phyloP scores from a whole-genome alignment of 1,139 yeast species.

The Lizanozyma gosingica region DNA sequence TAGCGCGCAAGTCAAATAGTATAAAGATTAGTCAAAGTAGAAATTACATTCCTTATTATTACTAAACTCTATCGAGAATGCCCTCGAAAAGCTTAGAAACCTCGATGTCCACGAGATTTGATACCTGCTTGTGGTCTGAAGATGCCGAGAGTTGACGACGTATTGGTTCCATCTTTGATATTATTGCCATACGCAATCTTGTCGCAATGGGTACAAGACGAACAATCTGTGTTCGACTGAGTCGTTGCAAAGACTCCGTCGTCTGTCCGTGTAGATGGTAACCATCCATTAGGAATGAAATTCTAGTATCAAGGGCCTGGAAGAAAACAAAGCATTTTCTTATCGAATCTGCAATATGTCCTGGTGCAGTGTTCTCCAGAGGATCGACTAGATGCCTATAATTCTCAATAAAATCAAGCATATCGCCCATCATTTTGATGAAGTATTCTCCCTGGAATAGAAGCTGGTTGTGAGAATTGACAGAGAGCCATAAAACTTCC shows the following conservation, averaged over 20 bases:
- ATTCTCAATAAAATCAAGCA: background rate
- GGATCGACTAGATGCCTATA: background rate
- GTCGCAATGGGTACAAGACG: constrained; percentile 2
- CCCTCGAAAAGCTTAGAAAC: constrained; percentile 3
- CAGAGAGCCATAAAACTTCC: background rate
- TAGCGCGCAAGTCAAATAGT: too few relatives aligned
- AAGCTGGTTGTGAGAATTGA: background rate
- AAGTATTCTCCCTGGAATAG: background rate
- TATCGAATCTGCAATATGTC: background rate
- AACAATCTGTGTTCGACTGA: constrained; percentile 1
- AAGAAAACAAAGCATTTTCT: constrained; percentile 6
- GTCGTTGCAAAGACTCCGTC: background rate
- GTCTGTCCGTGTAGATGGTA: constrained; percentile 3
- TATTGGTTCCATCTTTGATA: constrained; percentile 1
- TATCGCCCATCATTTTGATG: background rate
- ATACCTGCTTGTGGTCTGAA: background rate
- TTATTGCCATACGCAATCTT: constrained; percentile 1
- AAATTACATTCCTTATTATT: too few relatives aligned
- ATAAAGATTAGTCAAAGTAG: too few relatives aligned
- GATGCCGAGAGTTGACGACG: background rate
- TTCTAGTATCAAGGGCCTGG: constrained; percentile 8
- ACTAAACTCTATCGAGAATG: constrained; percentile 3
- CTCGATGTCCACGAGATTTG: constrained; percentile 2
- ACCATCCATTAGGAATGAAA: constrained; percentile 10
- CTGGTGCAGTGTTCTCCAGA: background rate